Evolutionary conservation across 108 stramenopile species (phyloP).

Genomic region (Skeletonema marinoi): DNA sequence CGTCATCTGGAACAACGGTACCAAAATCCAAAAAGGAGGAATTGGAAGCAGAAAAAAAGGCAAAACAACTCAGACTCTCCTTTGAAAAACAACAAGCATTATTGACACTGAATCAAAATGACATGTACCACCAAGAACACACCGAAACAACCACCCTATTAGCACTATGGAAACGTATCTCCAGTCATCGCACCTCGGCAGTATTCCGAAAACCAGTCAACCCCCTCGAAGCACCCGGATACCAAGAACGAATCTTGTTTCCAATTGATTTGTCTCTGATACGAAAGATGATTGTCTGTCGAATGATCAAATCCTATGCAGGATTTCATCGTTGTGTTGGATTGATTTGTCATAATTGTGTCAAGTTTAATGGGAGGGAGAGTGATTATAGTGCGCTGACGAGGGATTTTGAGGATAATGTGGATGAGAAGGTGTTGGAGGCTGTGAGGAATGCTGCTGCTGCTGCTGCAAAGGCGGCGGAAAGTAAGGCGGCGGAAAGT

Average conservation of each 20-base stretch:
- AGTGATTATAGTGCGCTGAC: conserved; percentile 77
- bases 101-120: conserved; percentile 35
- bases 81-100: conserved; percentile 45
- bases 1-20: neutral
- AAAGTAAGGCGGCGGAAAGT: neutral
- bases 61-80: conserved; percentile 6
- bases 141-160: conserved; percentile 48
- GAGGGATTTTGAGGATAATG: conserved; percentile 69
- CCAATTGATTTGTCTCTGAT: conserved; percentile 80
- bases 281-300: conserved; percentile 71
- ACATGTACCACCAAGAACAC: conserved; percentile 54
- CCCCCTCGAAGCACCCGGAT: conserved; percentile 79
- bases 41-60: conserved; percentile 22
- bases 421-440: conserved; percentile 53
- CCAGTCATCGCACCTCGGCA: conserved; percentile 67
- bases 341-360: conserved; percentile 80
- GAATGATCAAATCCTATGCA: conserved; percentile 55
- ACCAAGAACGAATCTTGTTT: conserved; percentile 73
- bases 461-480: neutral
- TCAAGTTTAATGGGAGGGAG: conserved; percentile 77
- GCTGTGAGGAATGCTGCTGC: conserved; percentile 28
- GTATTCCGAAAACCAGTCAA: conserved; percentile 86
- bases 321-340: conserved; percentile 62
- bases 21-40: conserved; percentile 11
- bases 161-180: conserved; percentile 75